A percentile compares a stretch with the other conserved stretches of the same genome.
Evolutionary conservation across 345 rosid genomes (phyloP).

Genomic region (Salix brachista): DNA sequence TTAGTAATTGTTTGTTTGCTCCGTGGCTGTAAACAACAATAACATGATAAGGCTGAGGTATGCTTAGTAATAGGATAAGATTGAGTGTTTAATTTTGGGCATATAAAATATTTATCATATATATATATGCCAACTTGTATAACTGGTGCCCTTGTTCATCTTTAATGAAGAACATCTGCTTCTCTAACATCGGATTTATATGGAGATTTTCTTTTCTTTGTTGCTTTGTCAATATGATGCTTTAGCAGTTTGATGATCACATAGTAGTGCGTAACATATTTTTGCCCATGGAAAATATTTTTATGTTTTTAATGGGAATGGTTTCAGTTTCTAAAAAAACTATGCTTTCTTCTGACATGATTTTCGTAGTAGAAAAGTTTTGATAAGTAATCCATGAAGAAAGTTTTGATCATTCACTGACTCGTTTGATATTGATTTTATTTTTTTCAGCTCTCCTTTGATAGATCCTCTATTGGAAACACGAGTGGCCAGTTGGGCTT

Average conservation of each 20-base stretch:
- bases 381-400: background rate
- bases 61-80: too few relatives aligned
- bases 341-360: conserved; percentile 8
- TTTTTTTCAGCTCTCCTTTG: conserved; percentile 52
- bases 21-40: too few relatives aligned
- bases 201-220: too few relatives aligned
- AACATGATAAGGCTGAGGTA: too few relatives aligned
- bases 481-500: conserved; percentile 32
- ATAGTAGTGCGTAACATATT: conserved; percentile 33
- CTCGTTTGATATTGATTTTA: background rate
- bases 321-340: conserved; percentile 34
- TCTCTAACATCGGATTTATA: background rate
- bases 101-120: too few relatives aligned
- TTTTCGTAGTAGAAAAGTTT: conserved; percentile 42
- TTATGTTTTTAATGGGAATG: background rate
- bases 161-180: too few relatives aligned
- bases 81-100: too few relatives aligned
- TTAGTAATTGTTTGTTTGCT: too few relatives aligned
- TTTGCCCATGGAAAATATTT: background rate
- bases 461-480: conserved; percentile 39
- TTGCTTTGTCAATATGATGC: background rate
- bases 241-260: background rate
- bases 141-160: too few relatives aligned
- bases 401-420: background rate
- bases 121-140: too few relatives aligned